Evolutionary conservation across 495 filamentous ascomycete genomes (phyloP).

Genomic region (Aspergillus cavernicola): DNA sequence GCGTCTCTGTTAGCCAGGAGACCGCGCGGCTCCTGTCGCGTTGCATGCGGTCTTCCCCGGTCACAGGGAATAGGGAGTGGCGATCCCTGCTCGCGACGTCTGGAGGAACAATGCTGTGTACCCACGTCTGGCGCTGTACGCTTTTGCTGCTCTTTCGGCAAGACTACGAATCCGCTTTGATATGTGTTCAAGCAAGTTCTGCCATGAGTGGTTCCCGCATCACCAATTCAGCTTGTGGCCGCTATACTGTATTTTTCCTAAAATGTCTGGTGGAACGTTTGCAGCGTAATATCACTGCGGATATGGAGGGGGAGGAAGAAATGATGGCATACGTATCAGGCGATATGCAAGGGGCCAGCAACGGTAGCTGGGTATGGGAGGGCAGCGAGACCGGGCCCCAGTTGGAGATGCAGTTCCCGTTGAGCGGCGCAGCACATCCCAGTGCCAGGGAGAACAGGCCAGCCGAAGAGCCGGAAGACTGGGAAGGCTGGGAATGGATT

Average conservation of each 20-base stretch:
- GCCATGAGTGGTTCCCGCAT: constrained; percentile 65
- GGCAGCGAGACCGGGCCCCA: constrained; percentile 54
- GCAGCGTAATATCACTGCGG: constrained; percentile 46
- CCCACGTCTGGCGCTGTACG: constrained; percentile 86
- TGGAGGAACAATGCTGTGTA: constrained; percentile 65
- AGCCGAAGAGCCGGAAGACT: constrained; percentile 27
- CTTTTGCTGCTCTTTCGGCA: constrained; percentile 74
- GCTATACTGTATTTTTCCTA: constrained; percentile 81
- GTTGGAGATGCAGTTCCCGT: constrained; percentile 28
- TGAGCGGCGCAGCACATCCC: constrained; percentile 10
- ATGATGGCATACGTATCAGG: constrained; percentile 84
- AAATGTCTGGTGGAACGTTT: constrained; percentile 55
- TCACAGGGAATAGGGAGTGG: constrained; percentile 38
- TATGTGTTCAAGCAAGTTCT: constrained; percentile 67
- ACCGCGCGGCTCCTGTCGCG: constrained; percentile 72
- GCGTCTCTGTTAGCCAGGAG: constrained; percentile 68
- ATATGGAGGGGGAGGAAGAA: constrained; percentile 79
- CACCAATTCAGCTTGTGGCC: constrained; percentile 74
- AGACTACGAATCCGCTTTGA: constrained; percentile 66
- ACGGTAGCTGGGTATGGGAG: constrained; percentile 84
- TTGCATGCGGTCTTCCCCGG: constrained; percentile 41
- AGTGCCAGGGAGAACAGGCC: neutral
- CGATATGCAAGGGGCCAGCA: constrained; percentile 80
- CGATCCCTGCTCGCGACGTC: constrained; percentile 48
- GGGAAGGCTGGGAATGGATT: constrained; percentile 53